Percentiles rank a stretch among this genome's conserved stretches.
Evolutionary conservation across 140 eudicot genomes (phyloP).

Genomic region (Cichorium intybus): DNA sequence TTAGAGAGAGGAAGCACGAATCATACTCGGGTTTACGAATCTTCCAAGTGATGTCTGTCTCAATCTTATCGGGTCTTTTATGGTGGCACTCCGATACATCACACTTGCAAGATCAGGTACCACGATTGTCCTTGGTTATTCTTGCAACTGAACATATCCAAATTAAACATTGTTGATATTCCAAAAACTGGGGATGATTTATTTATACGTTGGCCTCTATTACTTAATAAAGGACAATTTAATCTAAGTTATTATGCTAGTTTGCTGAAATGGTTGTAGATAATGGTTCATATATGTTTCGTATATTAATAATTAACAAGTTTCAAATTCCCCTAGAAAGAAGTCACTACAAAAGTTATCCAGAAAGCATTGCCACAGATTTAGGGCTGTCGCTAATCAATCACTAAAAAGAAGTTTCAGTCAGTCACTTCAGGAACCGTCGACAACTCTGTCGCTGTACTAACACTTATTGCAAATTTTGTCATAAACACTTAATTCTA

Average conservation of each 20-base stretch:
- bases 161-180: not conserved
- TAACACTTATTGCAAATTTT: too few relatives aligned
- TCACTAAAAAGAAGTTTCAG: too few relatives aligned
- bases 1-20: constrained; percentile 82
- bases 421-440: too few relatives aligned
- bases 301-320: too few relatives aligned
- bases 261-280: not conserved
- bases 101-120: constrained; percentile 91
- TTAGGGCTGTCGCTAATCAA: too few relatives aligned
- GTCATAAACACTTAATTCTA: too few relatives aligned
- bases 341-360: not conserved
- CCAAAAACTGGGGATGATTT: not conserved
- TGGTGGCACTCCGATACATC: constrained; percentile 93
- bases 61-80: constrained; percentile 78
- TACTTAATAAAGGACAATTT: not conserved
- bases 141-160: not conserved
- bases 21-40: constrained; percentile 75
- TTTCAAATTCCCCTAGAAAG: not conserved
- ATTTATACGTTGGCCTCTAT: not conserved
- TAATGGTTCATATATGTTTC: not conserved
- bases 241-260: not conserved
- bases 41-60: constrained; percentile 91
- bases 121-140: constrained; percentile 16
- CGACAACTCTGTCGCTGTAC: too few relatives aligned
- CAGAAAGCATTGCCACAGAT: not conserved